phyloP scores from a whole-genome alignment of 1,284 basidiomycete species.

The Somion occarium region DNA sequence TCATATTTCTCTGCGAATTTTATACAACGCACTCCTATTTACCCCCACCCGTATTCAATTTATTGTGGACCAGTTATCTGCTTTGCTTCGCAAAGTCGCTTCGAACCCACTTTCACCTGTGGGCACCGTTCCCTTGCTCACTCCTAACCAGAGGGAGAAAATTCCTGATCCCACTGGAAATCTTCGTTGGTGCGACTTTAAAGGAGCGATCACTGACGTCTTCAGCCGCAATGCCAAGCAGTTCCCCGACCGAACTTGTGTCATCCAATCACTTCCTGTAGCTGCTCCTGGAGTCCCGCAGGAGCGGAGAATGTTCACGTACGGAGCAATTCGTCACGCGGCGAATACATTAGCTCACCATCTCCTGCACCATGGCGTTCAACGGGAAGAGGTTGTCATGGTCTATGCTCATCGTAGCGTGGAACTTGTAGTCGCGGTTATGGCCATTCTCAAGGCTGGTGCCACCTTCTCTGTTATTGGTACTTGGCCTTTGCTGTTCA shows the following conservation, averaged over 20 bases:
- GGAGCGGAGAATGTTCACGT: conserved; percentile 66
- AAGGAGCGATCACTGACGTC: conserved; percentile 93
- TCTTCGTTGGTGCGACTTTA: conserved; percentile 96
- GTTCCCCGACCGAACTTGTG: conserved; percentile 78
- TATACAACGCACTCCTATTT: conserved; percentile 96
- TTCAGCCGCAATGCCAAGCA: conserved; percentile 80
- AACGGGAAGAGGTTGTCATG: conserved; percentile 97
- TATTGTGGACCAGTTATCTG: conserved; percentile 85
- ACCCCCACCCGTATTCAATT: conserved; percentile 73
- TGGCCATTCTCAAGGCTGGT: conserved; percentile 96
- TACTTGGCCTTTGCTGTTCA: conserved; percentile 31
- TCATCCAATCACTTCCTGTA: conserved; percentile 72
- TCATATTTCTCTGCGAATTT: conserved; percentile 77
- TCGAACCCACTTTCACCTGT: conserved; percentile 57
- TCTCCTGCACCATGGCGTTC: conserved; percentile 79
- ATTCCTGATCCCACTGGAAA: conserved; percentile 88
- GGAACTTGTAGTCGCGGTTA: conserved; percentile 94
- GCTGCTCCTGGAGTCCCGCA: conserved; percentile 40
- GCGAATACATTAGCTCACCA: conserved; percentile 92
- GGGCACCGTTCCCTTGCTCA: conserved; percentile 80
- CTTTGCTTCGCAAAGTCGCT: conserved; percentile 74
- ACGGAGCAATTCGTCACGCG: conserved; percentile 79
- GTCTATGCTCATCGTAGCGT: conserved; percentile 98
- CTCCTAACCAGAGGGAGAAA: conserved; percentile 61
- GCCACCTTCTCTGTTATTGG: conserved; percentile 98